These are phyloP conservation scores for Pleoardoris graminearum DNA, from an alignment of 2,329 filamentous ascomycete genomes.

Conservation along the genomic window DNA sequence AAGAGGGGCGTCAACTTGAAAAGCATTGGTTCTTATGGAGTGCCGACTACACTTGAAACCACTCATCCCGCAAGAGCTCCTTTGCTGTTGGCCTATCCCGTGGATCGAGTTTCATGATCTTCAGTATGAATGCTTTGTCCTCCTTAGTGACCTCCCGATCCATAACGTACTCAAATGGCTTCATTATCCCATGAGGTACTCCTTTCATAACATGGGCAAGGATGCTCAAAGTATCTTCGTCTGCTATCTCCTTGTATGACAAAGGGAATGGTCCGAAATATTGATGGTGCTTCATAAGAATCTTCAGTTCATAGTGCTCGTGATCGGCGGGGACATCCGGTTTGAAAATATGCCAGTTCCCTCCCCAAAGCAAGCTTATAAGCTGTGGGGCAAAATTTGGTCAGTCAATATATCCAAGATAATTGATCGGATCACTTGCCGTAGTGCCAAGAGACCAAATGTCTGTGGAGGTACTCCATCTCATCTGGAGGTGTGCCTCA, in stretches of 20 bases:
- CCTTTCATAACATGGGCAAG: slow-evolving; percentile 17
- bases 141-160: slow-evolving; percentile 18
- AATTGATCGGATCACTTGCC: neutral
- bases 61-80: slow-evolving; percentile 45
- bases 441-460: slow-evolving; percentile 1
- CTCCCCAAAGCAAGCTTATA: slow-evolving; percentile 34
- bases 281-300: slow-evolving; percentile 25
- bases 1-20: no score
- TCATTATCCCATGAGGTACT: slow-evolving; percentile 14
- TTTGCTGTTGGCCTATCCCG: slow-evolving; percentile 48
- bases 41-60: slow-evolving; percentile 22
- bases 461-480: slow-evolving; percentile 1
- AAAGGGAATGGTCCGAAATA: slow-evolving; percentile 33
- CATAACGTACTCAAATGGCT: slow-evolving; percentile 16
- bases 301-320: slow-evolving; percentile 26
- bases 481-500: neutral
- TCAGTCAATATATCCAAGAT: slow-evolving; percentile 4
- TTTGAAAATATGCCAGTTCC: slow-evolving; percentile 30
- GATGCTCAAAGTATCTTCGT: slow-evolving; percentile 15
- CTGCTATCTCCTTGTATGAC: slow-evolving; percentile 25
- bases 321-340: slow-evolving; percentile 23
- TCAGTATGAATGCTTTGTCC: slow-evolving; percentile 42
- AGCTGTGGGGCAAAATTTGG: slow-evolving; percentile 19
- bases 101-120: slow-evolving; percentile 51
- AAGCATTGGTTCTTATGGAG: no score